These are phyloP conservation scores for Handroanthus guayacan DNA, from an alignment of 257 asterid genomes.

Conservation along the genomic window DNA sequence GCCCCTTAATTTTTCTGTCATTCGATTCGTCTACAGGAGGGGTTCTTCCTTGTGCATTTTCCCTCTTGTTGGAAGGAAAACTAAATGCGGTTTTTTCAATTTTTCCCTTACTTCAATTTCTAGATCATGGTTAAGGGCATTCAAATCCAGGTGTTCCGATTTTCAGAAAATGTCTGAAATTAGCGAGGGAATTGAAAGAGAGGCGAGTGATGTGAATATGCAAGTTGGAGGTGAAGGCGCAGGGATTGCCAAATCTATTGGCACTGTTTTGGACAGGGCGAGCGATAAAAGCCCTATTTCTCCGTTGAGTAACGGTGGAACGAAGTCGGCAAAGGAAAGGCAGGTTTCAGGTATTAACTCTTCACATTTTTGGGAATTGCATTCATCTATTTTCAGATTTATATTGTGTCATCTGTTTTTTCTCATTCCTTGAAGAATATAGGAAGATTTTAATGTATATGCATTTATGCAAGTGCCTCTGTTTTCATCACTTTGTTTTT, in stretches of 20 bases:
- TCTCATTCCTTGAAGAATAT: too few relatives aligned
- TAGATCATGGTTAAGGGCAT: slow-evolving; percentile 37
- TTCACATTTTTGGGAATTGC: neutral
- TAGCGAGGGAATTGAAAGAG: slow-evolving; percentile 42
- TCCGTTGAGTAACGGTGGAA: slow-evolving; percentile 35
- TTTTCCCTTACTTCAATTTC: neutral
- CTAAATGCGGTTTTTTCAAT: neutral
- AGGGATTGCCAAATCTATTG: neutral
- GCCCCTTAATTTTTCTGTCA: slow-evolving; percentile 30
- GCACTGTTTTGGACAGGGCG: too few relatives aligned
- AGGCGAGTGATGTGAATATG: slow-evolving; percentile 37
- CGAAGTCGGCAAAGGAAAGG: slow-evolving; percentile 37
- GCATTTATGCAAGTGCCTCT: too few relatives aligned
- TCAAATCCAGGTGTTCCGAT: neutral
- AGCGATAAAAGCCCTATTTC: slow-evolving; percentile 38
- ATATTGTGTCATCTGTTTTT: neutral
- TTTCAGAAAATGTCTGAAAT: slow-evolving; percentile 54
- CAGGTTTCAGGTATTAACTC: slow-evolving; percentile 45
- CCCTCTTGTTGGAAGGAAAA: neutral
- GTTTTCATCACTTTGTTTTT: too few relatives aligned
- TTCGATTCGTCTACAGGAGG: slow-evolving; percentile 11
- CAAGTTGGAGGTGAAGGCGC: slow-evolving; percentile 35
- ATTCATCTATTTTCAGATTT: neutral
- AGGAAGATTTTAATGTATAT: too few relatives aligned
- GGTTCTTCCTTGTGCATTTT: slow-evolving; percentile 31